phyloP scores from a whole-genome alignment of 148 eudicot species.

The Silene conica region DNA sequence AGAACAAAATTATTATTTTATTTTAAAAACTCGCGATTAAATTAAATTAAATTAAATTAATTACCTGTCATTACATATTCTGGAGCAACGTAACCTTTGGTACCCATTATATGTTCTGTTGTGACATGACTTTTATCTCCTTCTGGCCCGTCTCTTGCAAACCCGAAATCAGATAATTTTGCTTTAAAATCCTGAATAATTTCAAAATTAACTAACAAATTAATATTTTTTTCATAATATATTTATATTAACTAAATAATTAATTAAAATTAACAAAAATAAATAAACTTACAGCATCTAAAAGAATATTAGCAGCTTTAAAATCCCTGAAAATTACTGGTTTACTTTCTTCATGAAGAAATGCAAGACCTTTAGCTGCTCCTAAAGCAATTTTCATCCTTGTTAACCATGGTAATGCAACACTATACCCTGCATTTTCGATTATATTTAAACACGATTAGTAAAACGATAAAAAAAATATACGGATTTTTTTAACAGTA shows the following conservation, averaged over 20 bases:
- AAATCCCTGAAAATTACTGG: slow-evolving; percentile 42
- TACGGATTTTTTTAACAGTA: too few relatives aligned
- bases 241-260: too few relatives aligned
- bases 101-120: slow-evolving; percentile 53
- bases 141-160: slow-evolving; percentile 69
- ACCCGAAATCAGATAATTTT: slow-evolving; percentile 67
- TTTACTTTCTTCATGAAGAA: slow-evolving; percentile 33
- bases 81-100: slow-evolving; percentile 65
- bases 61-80: slow-evolving; percentile 65
- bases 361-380: slow-evolving; percentile 38
- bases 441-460: neutral
- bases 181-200: slow-evolving; percentile 55
- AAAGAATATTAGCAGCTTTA: slow-evolving; percentile 32
- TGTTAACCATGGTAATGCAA: slow-evolving; percentile 39
- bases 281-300: slow-evolving; percentile 29
- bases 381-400: slow-evolving; percentile 36
- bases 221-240: neutral
- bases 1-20: neutral
- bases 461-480: too few relatives aligned
- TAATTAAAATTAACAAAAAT: too few relatives aligned
- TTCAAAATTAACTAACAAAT: neutral
- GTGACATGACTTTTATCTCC: slow-evolving; percentile 59
- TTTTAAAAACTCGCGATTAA: neutral
- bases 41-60: neutral
- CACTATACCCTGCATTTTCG: slow-evolving; percentile 39